Evolutionary conservation across 768 basidiomycete species (phyloP).

Genomic region (Boletus huronensis): DNA sequence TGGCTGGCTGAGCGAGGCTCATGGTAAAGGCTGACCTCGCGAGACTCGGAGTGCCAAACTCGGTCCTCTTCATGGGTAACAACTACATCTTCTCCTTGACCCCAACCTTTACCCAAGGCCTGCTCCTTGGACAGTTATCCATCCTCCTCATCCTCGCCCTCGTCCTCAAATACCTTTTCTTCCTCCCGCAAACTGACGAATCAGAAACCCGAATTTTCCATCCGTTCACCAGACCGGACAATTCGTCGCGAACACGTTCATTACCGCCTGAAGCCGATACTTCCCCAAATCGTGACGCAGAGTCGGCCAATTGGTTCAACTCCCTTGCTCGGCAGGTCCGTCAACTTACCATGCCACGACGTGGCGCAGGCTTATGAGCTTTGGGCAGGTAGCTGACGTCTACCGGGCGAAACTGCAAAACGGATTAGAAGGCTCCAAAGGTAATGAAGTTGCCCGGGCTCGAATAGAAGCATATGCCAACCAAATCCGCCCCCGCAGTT

Average conservation of each 20-base stretch:
- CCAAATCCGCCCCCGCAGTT: constrained; percentile 61
- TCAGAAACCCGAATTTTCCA: constrained; percentile 58
- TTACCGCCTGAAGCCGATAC: constrained; percentile 6
- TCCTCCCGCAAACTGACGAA: constrained; percentile 67
- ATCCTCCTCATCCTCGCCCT: constrained; percentile 72
- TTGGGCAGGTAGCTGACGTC: constrained; percentile 55
- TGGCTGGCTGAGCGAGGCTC: constrained; percentile 12
- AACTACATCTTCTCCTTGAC: constrained; percentile 71
- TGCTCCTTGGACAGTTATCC: constrained; percentile 88
- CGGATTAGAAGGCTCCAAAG: constrained; percentile 64
- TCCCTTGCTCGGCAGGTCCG: constrained; percentile 75
- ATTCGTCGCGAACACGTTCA: constrained; percentile 38
- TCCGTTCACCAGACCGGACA: constrained; percentile 50
- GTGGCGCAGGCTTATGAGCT: neutral
- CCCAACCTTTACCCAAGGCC: constrained; percentile 93
- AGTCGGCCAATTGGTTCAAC: constrained; percentile 93
- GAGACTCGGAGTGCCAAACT: neutral
- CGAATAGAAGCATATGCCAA: constrained; percentile 83
- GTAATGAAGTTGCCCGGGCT: constrained; percentile 78
- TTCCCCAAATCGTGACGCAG: constrained; percentile 37
- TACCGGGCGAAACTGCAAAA: constrained; percentile 78
- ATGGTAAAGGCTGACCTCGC: neutral
- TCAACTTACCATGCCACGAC: neutral
- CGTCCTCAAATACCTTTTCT: constrained; percentile 93
- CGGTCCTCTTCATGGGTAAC: constrained; percentile 22